A percentile compares a stretch with the other conserved stretches of the same genome.
phyloP scores from a whole-genome alignment of 441 rosid species.

The Mallotus repandus region DNA sequence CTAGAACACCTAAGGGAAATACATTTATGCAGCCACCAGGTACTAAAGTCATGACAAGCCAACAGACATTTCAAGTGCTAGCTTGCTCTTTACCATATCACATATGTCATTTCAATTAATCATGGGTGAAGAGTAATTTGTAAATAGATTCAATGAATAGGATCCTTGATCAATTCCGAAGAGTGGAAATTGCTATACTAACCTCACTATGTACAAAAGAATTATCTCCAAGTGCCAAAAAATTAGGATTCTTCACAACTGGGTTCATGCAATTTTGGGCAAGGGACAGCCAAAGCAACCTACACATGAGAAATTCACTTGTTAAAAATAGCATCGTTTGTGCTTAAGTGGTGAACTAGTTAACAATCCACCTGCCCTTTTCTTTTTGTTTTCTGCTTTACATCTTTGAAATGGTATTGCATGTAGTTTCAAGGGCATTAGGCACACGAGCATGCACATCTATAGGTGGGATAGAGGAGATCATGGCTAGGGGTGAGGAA shows the following conservation, averaged over 20 bases:
- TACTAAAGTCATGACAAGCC: too few species aligned
- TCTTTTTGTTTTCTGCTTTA: too few species aligned
- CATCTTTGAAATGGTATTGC: too few species aligned
- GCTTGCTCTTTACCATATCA: conserved; percentile 2
- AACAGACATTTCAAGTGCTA: not conserved
- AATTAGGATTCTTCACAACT: not conserved
- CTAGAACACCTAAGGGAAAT: too few species aligned
- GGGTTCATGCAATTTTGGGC: not conserved
- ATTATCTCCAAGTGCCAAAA: conserved; percentile 5
- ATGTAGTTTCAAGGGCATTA: too few species aligned
- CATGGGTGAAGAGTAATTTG: not conserved
- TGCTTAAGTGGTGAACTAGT: too few species aligned
- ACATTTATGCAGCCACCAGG: too few species aligned
- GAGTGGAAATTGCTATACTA: conserved; percentile 7
- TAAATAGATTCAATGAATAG: not conserved
- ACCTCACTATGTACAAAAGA: conserved; percentile 18
- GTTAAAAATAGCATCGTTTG: not conserved
- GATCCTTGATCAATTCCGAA: conserved; percentile 12
- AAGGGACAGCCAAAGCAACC: conserved; percentile 17
- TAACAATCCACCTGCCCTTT: too few species aligned
- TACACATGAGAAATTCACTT: conserved; percentile 7
- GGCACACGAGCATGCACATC: too few species aligned
- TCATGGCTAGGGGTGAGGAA: too few species aligned
- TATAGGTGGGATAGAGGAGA: too few species aligned
- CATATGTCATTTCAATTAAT: not conserved